These are phyloP conservation scores for Claviceps arundinis DNA, from an alignment of 2,329 filamentous ascomycete species.

Conservation along the genomic window DNA sequence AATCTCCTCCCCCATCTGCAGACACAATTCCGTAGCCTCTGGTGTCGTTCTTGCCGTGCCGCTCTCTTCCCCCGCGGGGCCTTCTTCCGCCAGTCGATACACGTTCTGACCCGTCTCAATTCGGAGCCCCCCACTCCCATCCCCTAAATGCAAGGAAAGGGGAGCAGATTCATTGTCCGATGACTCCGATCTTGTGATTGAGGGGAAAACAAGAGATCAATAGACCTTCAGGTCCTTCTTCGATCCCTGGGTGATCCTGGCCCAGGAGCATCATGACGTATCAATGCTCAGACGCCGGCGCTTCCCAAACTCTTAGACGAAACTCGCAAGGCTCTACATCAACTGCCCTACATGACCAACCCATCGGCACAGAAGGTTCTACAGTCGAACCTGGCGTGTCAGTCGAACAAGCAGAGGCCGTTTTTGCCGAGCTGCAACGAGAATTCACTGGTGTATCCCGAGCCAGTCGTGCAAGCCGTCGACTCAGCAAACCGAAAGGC, in stretches of 20 bases:
- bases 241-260: not conserved
- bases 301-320: not conserved
- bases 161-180: not conserved
- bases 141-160: too few species aligned
- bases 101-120: not conserved
- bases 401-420: constrained; percentile 52
- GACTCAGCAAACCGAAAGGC: constrained; percentile 11
- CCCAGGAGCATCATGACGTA: not conserved
- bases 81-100: not conserved
- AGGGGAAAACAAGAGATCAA: not conserved
- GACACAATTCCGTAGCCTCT: not conserved
- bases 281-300: not conserved
- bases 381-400: constrained; percentile 37
- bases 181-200: not conserved
- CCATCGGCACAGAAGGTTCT: not conserved
- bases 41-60: not conserved
- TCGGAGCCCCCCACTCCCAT: not conserved
- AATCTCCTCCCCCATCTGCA: not conserved
- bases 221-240: not conserved
- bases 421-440: constrained; percentile 55
- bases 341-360: not conserved
- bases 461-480: constrained; percentile 33
- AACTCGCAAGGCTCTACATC: constrained; percentile 1
- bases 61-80: not conserved
- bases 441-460: constrained; percentile 46